These are phyloP conservation scores for Irpex sp. DNA, from an alignment of 1,284 basidiomycete species.

Conservation along the genomic window DNA sequence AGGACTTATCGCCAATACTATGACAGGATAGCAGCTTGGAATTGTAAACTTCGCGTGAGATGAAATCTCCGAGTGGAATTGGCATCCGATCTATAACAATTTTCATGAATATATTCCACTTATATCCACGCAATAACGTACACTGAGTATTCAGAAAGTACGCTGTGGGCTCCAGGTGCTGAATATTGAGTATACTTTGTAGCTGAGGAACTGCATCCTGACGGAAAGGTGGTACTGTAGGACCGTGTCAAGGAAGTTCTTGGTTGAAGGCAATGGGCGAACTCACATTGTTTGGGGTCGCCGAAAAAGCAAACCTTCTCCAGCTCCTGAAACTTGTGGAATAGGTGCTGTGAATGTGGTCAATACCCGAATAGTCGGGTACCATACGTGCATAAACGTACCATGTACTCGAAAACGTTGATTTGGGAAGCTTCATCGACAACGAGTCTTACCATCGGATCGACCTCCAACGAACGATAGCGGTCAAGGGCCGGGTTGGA, in stretches of 20 bases:
- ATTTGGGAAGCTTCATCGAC: constrained; percentile 50
- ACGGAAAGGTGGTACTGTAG: constrained; percentile 44
- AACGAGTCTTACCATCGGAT: constrained; percentile 35
- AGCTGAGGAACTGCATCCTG: constrained; percentile 33
- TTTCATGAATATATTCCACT: not conserved
- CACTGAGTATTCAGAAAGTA: constrained; percentile 43
- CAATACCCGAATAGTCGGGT: not conserved
- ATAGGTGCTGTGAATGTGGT: constrained; percentile 25
- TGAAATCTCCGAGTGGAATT: constrained; percentile 38
- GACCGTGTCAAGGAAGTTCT: not conserved
- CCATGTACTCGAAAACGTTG: constrained; percentile 38
- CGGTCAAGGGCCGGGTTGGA: constrained; percentile 32
- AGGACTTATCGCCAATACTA: constrained; percentile 15
- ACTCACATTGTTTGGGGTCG: constrained; percentile 41
- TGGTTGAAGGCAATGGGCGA: not conserved
- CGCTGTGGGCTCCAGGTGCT: constrained; percentile 29
- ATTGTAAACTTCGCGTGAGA: constrained; percentile 39
- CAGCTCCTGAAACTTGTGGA: constrained; percentile 28
- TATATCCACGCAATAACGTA: constrained; percentile 17
- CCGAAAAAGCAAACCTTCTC: constrained; percentile 40
- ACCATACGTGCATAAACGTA: constrained; percentile 16
- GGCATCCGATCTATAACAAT: constrained; percentile 43
- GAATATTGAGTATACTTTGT: constrained; percentile 42
- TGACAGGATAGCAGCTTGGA: constrained; percentile 33
- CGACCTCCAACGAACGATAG: constrained; percentile 26